Evolutionary conservation across 1,139 yeast species (phyloP), one percentile per base, ranked within the genome.

Genomic region (Nakaseomyces uthaithaninus): DNA sequence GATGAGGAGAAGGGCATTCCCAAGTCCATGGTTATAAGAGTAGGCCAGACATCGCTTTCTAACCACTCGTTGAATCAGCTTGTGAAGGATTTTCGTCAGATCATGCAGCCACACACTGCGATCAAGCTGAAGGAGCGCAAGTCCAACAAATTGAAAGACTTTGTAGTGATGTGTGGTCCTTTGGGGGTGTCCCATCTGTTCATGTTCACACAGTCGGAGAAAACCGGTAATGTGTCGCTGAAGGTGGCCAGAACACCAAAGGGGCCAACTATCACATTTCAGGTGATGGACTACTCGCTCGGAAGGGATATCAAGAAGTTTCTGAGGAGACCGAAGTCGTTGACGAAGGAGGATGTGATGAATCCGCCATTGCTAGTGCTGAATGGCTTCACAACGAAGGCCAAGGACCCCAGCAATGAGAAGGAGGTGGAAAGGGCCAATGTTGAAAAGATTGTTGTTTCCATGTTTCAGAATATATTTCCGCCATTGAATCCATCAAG

Each of bases 91-190:
- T 79, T 89, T 62, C 74, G 99, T 59, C 75, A 74, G 48, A 77
- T 86, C 48, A 87, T 91, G 96, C 93, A 86, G 59, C 99, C 99
- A 20, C 94, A 91, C 55, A 91, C 99, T 3, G 96, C 97, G 14
- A 77, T 86, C 53, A 82, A 78, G 51, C 72, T 93, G 47, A 72
- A 80, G 50, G 98, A 93, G 64, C 71, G 97, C 40, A 85, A 85
- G 61, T 71, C 85, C 36, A 93, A 93, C 62, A 81, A 79, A 56
- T 69, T 91, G 49, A 83, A 82, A 61, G 98, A 91, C 64, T 91
- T 84, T 54, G 74, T 89, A 15, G 95, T 87, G 17, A 89, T 91
- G 96, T 87, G 96, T 27, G 98, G 98, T 3, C 97, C 98, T 7
- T 69, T 91, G 40, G 95, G 95, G 27, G 95, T 93, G 11, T 72